Percentiles rank a stretch among this genome's conserved stretches.
These are phyloP conservation scores for Komagataea norvegica DNA, from an alignment of 1,139 yeast genomes.

Conservation along the genomic window DNA sequence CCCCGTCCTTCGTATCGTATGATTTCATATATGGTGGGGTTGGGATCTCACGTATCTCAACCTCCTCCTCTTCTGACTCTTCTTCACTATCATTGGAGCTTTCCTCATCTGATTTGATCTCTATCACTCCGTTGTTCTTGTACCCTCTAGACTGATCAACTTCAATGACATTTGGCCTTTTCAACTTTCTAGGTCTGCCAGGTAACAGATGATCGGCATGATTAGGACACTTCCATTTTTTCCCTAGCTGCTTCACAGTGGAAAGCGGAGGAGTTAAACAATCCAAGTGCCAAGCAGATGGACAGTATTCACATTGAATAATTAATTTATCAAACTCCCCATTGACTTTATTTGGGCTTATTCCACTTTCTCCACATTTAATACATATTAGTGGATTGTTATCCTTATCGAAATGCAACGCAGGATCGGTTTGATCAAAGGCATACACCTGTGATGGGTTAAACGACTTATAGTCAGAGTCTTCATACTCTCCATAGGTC, in stretches of 20 bases:
- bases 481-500: constrained; percentile 66
- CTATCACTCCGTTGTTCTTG: constrained; percentile 65
- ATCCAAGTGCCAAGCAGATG: constrained; percentile 88
- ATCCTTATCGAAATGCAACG: constrained; percentile 56
- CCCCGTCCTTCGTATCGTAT: constrained; percentile 37
- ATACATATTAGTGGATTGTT: constrained; percentile 38
- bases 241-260: constrained; percentile 70
- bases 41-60: constrained; percentile 28
- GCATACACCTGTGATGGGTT: constrained; percentile 37
- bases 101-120: constrained; percentile 39
- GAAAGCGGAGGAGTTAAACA: constrained; percentile 77
- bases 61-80: constrained; percentile 32
- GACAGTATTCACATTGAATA: constrained; percentile 81
- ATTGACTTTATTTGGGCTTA: constrained; percentile 31
- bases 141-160: constrained; percentile 57
- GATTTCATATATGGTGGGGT: constrained; percentile 45
- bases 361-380: constrained; percentile 67
- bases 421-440: constrained; percentile 50
- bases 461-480: constrained; percentile 52
- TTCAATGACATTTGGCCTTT: constrained; percentile 50
- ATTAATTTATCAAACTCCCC: constrained; percentile 40
- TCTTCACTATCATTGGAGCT: constrained; percentile 45
- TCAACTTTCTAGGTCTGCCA: constrained; percentile 39
- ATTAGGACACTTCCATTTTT: constrained; percentile 92
- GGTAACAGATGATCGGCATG: constrained; percentile 58